A percentile compares a stretch with the other conserved stretches of the same genome.
phyloP scores from a whole-genome alignment of 306 rosid species.

The Vigna unguiculata region DNA sequence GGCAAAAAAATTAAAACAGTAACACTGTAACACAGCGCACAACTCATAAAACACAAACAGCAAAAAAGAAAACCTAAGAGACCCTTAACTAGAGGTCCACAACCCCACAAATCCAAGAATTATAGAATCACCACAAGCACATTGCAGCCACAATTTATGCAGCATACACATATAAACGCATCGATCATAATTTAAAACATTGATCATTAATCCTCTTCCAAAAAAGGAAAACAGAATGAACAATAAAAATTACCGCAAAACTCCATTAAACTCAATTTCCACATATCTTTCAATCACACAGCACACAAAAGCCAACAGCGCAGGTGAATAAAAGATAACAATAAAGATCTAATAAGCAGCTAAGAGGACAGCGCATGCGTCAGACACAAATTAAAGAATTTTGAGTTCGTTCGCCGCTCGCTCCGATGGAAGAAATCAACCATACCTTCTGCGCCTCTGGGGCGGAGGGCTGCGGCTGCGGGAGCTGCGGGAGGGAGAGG shows the following conservation, averaged over 20 bases:
- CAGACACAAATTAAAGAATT: not conserved
- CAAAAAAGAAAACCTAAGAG: not conserved
- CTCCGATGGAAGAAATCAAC: not conserved
- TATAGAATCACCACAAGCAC: not conserved
- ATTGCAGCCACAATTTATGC: not conserved
- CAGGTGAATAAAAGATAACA: not conserved
- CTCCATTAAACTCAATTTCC: not conserved
- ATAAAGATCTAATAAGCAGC: not conserved
- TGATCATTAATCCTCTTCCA: not conserved
- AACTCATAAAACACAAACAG: slow-evolving; percentile 20
- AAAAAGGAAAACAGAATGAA: slow-evolving; percentile 16
- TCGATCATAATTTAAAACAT: not conserved
- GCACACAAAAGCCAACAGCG: not conserved
- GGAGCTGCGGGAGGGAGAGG: slow-evolving; percentile 82
- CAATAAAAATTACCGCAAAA: not conserved
- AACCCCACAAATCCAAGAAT: not conserved
- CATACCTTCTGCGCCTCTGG: slow-evolving; percentile 65
- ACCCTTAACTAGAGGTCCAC: not conserved
- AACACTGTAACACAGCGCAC: not conserved
- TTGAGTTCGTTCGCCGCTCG: not conserved
- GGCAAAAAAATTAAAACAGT: not conserved
- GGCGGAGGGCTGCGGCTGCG: slow-evolving; percentile 83
- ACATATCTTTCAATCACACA: not conserved
- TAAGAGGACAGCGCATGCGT: not conserved
- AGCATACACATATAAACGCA: not conserved